A percentile compares a stretch with the other conserved stretches of the same genome.
Evolutionary conservation across 2,329 filamentous ascomycete genomes (phyloP).

Genomic region (Lachnellula suecica): DNA sequence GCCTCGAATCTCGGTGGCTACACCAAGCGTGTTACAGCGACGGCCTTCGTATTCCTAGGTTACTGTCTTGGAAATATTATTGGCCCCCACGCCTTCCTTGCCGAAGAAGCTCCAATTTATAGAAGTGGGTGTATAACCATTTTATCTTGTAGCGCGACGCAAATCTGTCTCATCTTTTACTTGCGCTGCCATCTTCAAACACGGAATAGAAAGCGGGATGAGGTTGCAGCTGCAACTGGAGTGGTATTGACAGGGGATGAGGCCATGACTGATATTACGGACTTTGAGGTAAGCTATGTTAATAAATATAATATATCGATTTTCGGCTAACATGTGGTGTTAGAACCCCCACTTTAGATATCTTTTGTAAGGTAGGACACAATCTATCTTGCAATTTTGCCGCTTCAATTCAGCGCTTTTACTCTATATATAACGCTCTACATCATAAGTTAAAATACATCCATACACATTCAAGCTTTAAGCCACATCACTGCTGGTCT

Average conservation of each 20-base stretch:
- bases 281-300: too few relatives aligned
- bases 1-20: slow-evolving; percentile 41
- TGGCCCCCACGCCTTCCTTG: slow-evolving; percentile 60
- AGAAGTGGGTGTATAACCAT: slow-evolving; percentile 51
- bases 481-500: too few relatives aligned
- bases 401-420: too few relatives aligned
- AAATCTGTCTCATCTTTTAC: slow-evolving; percentile 38
- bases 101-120: slow-evolving; percentile 46
- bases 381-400: too few relatives aligned
- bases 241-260: slow-evolving; percentile 8
- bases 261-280: not conserved
- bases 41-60: slow-evolving; percentile 38
- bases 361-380: too few relatives aligned
- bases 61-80: slow-evolving; percentile 19
- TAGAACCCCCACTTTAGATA: too few relatives aligned
- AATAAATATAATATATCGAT: too few relatives aligned
- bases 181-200: slow-evolving; percentile 37
- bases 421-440: too few relatives aligned
- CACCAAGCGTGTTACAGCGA: slow-evolving; percentile 45
- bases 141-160: slow-evolving; percentile 43
- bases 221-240: slow-evolving; percentile 19
- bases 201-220: slow-evolving; percentile 40
- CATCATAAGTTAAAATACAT: too few relatives aligned
- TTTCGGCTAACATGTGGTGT: too few relatives aligned
- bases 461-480: too few relatives aligned